These are phyloP conservation scores for Dendrothele bispora DNA, from an alignment of 768 basidiomycete species.

Conservation along the genomic window DNA sequence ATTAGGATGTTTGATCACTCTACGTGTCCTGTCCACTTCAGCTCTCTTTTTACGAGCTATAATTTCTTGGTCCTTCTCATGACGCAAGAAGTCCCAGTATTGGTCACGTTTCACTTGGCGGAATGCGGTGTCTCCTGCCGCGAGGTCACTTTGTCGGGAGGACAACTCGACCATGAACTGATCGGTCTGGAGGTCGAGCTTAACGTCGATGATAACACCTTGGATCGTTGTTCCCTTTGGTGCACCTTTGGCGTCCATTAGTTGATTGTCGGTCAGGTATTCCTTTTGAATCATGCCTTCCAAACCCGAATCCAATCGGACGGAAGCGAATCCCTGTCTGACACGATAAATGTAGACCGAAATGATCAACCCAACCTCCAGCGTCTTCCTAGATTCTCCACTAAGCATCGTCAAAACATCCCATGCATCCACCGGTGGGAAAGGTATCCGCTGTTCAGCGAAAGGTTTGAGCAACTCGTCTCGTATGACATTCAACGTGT, in stretches of 20 bases:
- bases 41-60: constrained; percentile 82
- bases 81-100: constrained; percentile 63
- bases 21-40: constrained; percentile 73
- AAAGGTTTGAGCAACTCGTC: constrained; percentile 83
- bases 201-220: constrained; percentile 75
- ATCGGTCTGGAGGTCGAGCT: constrained; percentile 59
- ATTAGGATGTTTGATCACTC: constrained; percentile 96
- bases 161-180: constrained; percentile 75
- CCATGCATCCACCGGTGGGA: constrained; percentile 65
- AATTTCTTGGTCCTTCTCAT: constrained; percentile 69
- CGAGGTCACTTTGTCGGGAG: constrained; percentile 60
- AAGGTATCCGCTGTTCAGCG: constrained; percentile 68
- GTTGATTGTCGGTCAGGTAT: constrained; percentile 60
- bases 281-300: constrained; percentile 73
- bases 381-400: constrained; percentile 81
- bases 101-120: constrained; percentile 60
- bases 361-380: constrained; percentile 79
- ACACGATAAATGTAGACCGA: constrained; percentile 68
- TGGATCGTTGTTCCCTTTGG: constrained; percentile 76
- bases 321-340: constrained; percentile 48
- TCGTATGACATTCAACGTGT: constrained; percentile 86
- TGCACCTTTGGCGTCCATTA: constrained; percentile 29
- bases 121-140: constrained; percentile 60
- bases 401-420: constrained; percentile 94
- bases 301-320: constrained; percentile 91